Evolutionary conservation across 2,329 filamentous ascomycete species (phyloP).

Genomic region (Claviceps humidiphila): DNA sequence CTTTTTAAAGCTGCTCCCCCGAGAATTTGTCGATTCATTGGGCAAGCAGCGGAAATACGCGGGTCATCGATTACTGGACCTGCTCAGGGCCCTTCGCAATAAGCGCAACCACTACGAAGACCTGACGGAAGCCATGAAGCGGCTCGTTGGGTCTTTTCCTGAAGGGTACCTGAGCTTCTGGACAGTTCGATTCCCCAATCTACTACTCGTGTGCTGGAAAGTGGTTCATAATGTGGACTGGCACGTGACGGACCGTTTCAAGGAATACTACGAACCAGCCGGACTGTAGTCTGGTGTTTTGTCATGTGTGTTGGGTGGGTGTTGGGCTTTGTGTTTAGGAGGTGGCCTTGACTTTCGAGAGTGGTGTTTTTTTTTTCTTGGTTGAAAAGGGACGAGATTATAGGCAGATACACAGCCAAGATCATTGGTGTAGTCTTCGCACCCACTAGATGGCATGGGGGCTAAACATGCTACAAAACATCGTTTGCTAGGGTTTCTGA

Average conservation of each 20-base stretch:
- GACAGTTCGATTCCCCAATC: constrained; percentile 62
- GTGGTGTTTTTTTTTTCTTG: no score
- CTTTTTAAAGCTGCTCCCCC: constrained; percentile 64
- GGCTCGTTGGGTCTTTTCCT: constrained; percentile 56
- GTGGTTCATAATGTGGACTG: constrained; percentile 56
- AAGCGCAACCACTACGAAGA: constrained; percentile 98
- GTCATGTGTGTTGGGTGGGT: background rate
- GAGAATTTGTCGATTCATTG: constrained; percentile 74
- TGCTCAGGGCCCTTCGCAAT: constrained; percentile 79
- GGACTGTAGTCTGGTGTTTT: constrained; percentile 13
- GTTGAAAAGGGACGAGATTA: no score
- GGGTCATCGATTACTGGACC: constrained; percentile 67
- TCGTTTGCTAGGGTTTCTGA: no score
- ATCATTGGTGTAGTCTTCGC: background rate
- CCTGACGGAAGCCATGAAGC: constrained; percentile 68
- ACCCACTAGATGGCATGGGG: background rate
- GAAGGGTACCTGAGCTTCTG: constrained; percentile 78
- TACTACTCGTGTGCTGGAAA: constrained; percentile 68
- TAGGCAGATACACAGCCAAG: no score
- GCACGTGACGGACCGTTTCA: constrained; percentile 52
- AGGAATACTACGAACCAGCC: constrained; percentile 52
- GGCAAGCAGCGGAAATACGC: constrained; percentile 95
- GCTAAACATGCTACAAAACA: no score
- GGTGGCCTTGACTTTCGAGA: no score
- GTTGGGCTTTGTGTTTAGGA: background rate